Percentiles rank a stretch among this genome's conserved stretches.
phyloP scores from a whole-genome alignment of 1,284 basidiomycete species.

The Leucoagaricus sp. region DNA sequence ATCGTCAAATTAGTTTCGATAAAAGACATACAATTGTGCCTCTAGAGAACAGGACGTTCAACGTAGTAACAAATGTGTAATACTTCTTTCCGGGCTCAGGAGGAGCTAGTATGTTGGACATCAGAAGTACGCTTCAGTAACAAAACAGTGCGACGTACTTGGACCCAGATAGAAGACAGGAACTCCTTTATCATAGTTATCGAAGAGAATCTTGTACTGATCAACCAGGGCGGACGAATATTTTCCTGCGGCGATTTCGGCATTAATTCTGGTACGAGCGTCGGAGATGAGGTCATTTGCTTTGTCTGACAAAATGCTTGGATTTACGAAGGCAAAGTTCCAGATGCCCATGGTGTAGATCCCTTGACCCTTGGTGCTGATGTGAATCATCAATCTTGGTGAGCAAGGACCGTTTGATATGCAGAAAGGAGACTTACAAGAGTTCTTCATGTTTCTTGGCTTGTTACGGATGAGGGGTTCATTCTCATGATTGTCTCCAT shows the following conservation, averaged over 20 bases:
- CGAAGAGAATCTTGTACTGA: constrained; percentile 16
- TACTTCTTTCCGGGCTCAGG: constrained; percentile 15
- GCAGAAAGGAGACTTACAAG: background rate
- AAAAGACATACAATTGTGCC: constrained; percentile 15
- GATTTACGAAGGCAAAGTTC: background rate
- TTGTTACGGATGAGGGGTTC: no score
- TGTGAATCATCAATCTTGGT: background rate
- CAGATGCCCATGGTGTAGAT: background rate
- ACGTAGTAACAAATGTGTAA: constrained; percentile 4
- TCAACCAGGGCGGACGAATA: constrained; percentile 14
- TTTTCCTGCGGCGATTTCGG: constrained; percentile 12
- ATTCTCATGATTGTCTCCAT: no score
- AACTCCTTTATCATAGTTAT: constrained; percentile 6
- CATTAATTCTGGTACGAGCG: background rate
- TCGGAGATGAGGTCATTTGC: background rate
- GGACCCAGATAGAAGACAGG: constrained; percentile 10
- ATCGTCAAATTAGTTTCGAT: background rate
- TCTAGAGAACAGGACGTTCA: constrained; percentile 15
- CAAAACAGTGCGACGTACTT: no score
- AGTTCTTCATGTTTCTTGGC: background rate
- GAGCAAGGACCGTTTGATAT: no score
- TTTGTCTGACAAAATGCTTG: background rate
- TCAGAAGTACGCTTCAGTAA: no score
- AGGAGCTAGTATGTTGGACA: background rate
- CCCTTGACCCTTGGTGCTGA: background rate